Evolutionary conservation across 805 yeast genomes (phyloP).

Genomic region (Henningerozyma blattae): DNA sequence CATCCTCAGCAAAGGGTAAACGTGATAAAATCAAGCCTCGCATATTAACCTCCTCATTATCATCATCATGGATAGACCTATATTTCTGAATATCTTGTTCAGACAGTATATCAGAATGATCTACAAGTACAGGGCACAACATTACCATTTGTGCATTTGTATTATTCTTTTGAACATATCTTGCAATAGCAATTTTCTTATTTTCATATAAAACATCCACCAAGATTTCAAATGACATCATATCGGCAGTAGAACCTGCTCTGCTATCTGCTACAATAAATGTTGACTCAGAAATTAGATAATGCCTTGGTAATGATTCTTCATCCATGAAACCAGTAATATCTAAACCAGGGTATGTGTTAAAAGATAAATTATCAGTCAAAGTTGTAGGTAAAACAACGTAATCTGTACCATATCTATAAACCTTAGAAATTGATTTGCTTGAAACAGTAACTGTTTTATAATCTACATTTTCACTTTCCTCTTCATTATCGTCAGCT

Average conservation of each 20-base stretch:
- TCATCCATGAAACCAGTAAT: conserved; percentile 46
- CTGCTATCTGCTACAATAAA: conserved; percentile 34
- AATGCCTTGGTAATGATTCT: conserved; percentile 43
- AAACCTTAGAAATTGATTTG: conserved; percentile 43
- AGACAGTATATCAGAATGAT: neutral
- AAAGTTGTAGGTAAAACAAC: conserved; percentile 42
- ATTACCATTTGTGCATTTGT: conserved; percentile 43
- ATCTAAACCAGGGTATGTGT: conserved; percentile 44
- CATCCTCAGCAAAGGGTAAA: conserved; percentile 70
- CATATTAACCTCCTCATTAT: conserved; percentile 4
- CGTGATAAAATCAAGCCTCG: conserved; percentile 38
- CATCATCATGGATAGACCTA: too few relatives aligned
- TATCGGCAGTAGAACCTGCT: conserved; percentile 27
- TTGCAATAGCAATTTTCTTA: conserved; percentile 42
- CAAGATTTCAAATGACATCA: conserved; percentile 32
- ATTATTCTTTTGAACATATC: conserved; percentile 43
- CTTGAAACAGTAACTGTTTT: conserved; percentile 21
- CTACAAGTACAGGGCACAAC: conserved; percentile 34
- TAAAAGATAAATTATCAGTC: conserved; percentile 28
- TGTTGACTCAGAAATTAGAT: conserved; percentile 45
- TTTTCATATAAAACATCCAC: conserved; percentile 40
- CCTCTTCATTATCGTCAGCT: conserved; percentile 2
- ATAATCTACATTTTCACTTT: conserved; percentile 13
- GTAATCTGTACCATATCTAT: conserved; percentile 50
- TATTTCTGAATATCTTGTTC: too few relatives aligned